Base-by-base conservation (phyloP, 371 early-diverging fungal genomes). In the Lichtheimia corymbifera region DNA sequence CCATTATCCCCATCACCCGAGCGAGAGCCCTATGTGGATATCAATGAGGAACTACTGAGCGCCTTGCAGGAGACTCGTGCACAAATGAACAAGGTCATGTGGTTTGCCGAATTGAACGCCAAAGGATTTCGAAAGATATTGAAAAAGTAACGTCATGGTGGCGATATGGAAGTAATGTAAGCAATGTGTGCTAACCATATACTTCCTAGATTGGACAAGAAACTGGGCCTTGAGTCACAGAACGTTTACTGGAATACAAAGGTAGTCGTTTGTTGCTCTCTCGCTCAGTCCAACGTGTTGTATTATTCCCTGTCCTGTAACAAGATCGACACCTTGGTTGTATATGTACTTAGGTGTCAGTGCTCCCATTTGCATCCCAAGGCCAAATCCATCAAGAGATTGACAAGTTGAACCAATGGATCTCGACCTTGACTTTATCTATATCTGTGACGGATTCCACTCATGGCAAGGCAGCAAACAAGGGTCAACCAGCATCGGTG, bases 81-180 rank as follows among this genome's bases (percentile, higher is more conserved):
- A 17, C 77, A 82, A 58, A 74, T 88, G 30, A 77, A 79, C 30
- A 83, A 85, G 42, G 66, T 88, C 20, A 67, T 87, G 58, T 79
- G 83, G 77, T 90, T 82, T 71, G 82, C 81, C 15, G 88, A 88
- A 55, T 71, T 88, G 61, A 90, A 90, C 59, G 67, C 77, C 24
- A 81, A 85, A 20, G 90, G 87, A 1, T 83, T 85, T 53, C 73
- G 74, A 22, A 90, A 90, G 71, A 90, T 88, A 58, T 74, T 88
- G 43, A 90, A 90, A 76, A 90, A 90, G 88, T 88, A 83, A 72
- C 53, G 28, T 17, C 53, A 53, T 30, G 53, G 53, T 50, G 43
- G 54, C 49, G n/a, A 0, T 22, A 45, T 47, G 47, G 14, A 22
- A 7, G 22, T 9, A 47, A 22, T 47, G 47, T 20, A 30, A 54